phyloP scores from a whole-genome alignment of 2,329 filamentous ascomycete genomes.

The Neocucurbitaria cava region DNA sequence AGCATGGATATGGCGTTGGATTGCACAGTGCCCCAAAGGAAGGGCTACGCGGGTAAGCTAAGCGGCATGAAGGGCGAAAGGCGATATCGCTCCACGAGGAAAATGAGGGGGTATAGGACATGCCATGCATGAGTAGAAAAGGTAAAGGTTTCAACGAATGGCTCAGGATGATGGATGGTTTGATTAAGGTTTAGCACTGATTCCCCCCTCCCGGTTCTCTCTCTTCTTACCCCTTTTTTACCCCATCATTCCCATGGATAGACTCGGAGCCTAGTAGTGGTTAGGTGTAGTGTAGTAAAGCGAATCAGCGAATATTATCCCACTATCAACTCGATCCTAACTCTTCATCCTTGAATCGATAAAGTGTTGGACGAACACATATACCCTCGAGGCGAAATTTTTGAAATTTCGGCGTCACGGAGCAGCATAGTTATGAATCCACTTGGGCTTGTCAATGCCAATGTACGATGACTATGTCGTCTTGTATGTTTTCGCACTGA shows the following conservation, averaged over 20 bases:
- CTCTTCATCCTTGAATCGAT: too few relatives aligned
- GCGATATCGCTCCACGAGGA: neutral
- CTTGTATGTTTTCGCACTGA: neutral
- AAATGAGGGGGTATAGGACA: neutral
- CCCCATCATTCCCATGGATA: constrained; percentile 3
- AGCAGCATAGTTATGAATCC: neutral
- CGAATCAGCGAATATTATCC: neutral
- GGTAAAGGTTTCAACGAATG: neutral
- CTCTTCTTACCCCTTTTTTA: constrained; percentile 1
- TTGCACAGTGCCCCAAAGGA: neutral
- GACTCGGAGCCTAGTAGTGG: neutral
- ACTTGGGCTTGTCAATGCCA: neutral
- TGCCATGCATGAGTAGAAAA: neutral
- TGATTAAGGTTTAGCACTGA: constrained; percentile 20
- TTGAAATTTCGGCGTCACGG: neutral
- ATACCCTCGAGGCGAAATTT: too few relatives aligned
- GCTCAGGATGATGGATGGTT: constrained; percentile 9
- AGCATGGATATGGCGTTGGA: constrained; percentile 8
- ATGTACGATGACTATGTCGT: neutral
- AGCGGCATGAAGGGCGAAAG: neutral
- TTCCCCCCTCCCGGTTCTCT: constrained; percentile 24
- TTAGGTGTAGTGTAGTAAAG: neutral
- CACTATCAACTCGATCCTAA: too few relatives aligned
- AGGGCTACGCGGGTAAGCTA: neutral
- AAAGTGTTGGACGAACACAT: too few relatives aligned